Conservation (phyloP, 768 basidiomycete genomes). For the Lentinula raphanica region DNA sequence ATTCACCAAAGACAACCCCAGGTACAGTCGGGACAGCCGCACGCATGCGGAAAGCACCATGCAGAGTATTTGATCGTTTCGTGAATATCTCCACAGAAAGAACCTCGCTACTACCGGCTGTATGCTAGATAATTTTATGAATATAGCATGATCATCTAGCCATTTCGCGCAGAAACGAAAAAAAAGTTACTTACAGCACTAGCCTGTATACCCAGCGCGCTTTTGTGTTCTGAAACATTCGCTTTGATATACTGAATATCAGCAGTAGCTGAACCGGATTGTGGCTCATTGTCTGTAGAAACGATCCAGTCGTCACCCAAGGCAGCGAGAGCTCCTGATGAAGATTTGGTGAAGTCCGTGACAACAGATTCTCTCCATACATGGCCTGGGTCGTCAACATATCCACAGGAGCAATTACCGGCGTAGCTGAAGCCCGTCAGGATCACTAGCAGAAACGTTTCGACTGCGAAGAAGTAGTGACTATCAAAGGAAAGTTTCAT, state of each 20-base stretch:
- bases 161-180: no score
- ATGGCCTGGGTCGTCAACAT: slow-evolving; percentile 12
- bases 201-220: slow-evolving; percentile 12
- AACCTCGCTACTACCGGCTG: slow-evolving; percentile 3
- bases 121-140: neutral
- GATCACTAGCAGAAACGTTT: neutral
- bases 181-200: slow-evolving; percentile 7
- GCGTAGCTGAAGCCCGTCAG: neutral
- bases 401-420: slow-evolving; percentile 11
- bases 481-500: neutral
- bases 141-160: no score
- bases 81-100: slow-evolving; percentile 15
- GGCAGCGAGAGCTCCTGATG: slow-evolving; percentile 12
- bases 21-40: slow-evolving; percentile 13
- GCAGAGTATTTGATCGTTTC: slow-evolving; percentile 9
- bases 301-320: slow-evolving; percentile 11
- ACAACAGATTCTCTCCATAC: slow-evolving; percentile 14
- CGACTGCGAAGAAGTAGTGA: neutral
- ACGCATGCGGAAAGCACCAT: slow-evolving; percentile 14
- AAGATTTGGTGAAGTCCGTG: slow-evolving; percentile 11
- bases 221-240: slow-evolving; percentile 9
- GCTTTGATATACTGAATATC: slow-evolving; percentile 11
- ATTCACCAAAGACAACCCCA: slow-evolving; percentile 12
- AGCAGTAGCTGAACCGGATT: slow-evolving; percentile 6
- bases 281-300: slow-evolving; percentile 9